These are phyloP conservation scores for Drosera spatulata DNA, from an alignment of 179 eudicot species.

Conservation along the genomic window DNA sequence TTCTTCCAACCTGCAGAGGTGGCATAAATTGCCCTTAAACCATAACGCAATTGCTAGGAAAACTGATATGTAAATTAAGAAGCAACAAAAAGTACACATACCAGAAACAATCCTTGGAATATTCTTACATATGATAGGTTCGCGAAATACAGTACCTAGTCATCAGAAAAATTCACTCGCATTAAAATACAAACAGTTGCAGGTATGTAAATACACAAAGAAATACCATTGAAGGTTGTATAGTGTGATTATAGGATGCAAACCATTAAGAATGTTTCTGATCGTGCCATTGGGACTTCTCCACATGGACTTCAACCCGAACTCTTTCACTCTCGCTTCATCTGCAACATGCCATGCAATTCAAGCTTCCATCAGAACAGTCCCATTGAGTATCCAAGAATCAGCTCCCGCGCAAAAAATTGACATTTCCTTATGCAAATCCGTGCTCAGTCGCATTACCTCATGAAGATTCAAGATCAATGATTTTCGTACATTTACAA, in stretches of 20 bases:
- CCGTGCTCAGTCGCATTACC: too few species aligned
- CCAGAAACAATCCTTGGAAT: constrained; percentile 92
- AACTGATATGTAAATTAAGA: neutral
- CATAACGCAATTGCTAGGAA: neutral
- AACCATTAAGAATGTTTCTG: constrained; percentile 6
- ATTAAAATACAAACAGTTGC: too few species aligned
- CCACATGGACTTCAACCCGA: constrained; percentile 94
- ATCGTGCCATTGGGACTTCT: constrained; percentile 17
- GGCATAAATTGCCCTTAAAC: neutral
- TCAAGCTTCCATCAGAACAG: neutral
- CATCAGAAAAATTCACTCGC: neutral
- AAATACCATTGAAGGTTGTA: too few species aligned
- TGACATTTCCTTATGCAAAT: too few species aligned
- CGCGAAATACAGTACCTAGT: constrained; percentile 93
- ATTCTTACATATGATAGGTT: constrained; percentile 84
- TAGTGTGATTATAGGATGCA: too few species aligned
- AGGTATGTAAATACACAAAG: too few species aligned
- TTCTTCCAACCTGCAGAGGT: constrained; percentile 68
- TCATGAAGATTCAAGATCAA: too few species aligned
- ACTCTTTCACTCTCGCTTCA: constrained; percentile 88
- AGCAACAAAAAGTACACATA: constrained; percentile 10
- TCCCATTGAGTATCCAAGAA: neutral
- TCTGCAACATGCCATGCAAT: constrained; percentile 36
- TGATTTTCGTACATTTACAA: too few species aligned
- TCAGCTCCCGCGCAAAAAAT: neutral